Evolutionary conservation across 2,329 filamentous ascomycete genomes (phyloP), one percentile per base, ranked within the genome.

Genomic region (Trichoderma sp.): DNA sequence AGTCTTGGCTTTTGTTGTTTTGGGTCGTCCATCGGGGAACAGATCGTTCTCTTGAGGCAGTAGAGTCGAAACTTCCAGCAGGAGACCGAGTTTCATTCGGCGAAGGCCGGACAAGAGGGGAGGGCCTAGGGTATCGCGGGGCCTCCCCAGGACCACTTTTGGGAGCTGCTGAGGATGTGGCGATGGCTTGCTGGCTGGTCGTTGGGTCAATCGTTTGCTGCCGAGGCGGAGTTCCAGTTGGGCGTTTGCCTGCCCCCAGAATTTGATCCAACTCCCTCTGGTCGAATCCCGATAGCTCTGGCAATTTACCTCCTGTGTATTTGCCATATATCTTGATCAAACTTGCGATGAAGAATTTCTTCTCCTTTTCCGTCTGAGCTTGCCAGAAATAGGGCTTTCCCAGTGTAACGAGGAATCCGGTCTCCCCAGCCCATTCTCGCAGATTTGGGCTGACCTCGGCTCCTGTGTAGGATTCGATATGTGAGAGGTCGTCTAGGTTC

Each of bases 321-420:
- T 98, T 99, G 74, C 90, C 90, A 78, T 92, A 99, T 72, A 99
- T 97, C 80, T 98, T 99, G 76, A 98, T 89, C 73, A 98, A 81
- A 78, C 94, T 97, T 37, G 92, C 93, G 74, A 99, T 95, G 79
- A 99, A 99, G 81, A 98, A 98, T 77, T 97, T 94, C 84, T 97
- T 98, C 80, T 99, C 95, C 81, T 97, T 97, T 64, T 92, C 87
- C 1, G 92, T 95, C 71, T 93, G 90, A 37, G 95, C 93, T 78
- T 97, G 89, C 95, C 95, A 99, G 78, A 95, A 99, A 80, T 99
- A 99, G 0, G 93, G 92, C 78, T 99, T 99, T 29, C 91, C 90
- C 32, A 99, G 87, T 1, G 90, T 95, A 60, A 98, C 92, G 29
- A 91, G 84, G 76, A 99, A 98, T 17, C 95, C 95, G 53, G 89